Evolutionary conservation across 306 rosid species (phyloP), one percentile per base, ranked within the genome.

Genomic region (Cicer pinnatifidum): DNA sequence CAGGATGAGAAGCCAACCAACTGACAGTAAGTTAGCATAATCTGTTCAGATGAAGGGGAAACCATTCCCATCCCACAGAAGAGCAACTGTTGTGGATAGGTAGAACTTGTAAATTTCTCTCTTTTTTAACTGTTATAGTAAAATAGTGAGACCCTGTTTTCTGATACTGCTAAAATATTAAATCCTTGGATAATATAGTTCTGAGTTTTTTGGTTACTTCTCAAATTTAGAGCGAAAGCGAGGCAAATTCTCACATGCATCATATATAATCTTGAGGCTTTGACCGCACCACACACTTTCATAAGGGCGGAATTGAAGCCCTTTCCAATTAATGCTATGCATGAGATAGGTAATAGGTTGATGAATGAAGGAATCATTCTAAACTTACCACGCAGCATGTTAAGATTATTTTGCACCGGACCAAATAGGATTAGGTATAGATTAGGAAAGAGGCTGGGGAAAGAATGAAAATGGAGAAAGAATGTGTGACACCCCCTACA

Each of bases 1-100:
- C 85, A 93, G 98, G 86, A 89, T 91, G 98, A 94, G 92, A 47
- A 87, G 73, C 86, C 97, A 88, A 71, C 91, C 97, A 71, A 71
- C 81, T 61, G 93, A 52, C 47, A 73, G 72, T 84, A 89, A 77
- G 72, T 78, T 96, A 1, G 73, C 89, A 5, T 92, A 87, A 73
- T 69, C 80, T 50, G 97, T 91, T 74, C 83, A 89, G 69, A 88
- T 94, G 82, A 89, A 81, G 90, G 90, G 98, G 51, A 89, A 87
- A 74, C 96, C 98, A 66, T 28, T 28, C 35, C 5, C 35, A 94
- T 94, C 79, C 72, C 88, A 81, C 96, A 91, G 73, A 94, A 91
- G 69, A 85, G 79, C 85, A 87, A 87, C 83, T 94, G 98, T 51
- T 94, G 97, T 84, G 93, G 96, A 82, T 93, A 83, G 82, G 77